phyloP scores from a whole-genome alignment of 345 rosid species.

The Linum tenue region DNA sequence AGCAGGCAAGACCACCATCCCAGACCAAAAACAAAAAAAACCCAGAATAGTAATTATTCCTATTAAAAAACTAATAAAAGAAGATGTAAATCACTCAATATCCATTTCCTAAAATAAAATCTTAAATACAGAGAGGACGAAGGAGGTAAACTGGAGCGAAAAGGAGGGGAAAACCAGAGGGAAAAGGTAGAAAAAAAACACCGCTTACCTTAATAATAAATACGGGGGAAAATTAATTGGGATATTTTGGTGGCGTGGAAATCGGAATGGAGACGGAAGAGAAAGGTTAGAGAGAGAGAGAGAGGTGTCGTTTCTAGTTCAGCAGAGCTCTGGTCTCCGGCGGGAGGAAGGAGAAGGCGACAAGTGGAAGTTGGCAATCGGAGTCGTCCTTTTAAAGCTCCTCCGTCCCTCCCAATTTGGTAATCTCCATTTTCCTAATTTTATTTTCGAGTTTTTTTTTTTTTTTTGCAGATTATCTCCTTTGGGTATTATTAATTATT shows the following conservation, averaged over 20 bases:
- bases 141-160: neutral
- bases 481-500: neutral
- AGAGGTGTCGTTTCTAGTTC: slow-evolving; percentile 20
- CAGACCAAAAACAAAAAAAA: neutral
- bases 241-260: slow-evolving; percentile 5
- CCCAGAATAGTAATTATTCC: neutral
- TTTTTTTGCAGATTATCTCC: neutral
- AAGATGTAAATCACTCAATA: neutral
- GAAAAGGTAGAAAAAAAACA: neutral
- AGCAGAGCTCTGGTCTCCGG: slow-evolving; percentile 4
- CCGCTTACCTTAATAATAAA: slow-evolving; percentile 18
- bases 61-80: neutral
- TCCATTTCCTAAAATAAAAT: neutral
- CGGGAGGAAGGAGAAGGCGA: slow-evolving; percentile 38
- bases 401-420: neutral
- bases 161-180: neutral
- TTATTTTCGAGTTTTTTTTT: no score
- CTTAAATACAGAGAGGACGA: neutral
- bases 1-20: neutral
- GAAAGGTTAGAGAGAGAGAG: neutral
- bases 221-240: neutral
- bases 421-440: neutral
- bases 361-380: slow-evolving; percentile 52
- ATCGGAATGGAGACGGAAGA: slow-evolving; percentile 3
- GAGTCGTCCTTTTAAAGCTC: slow-evolving; percentile 53